Evolutionary conservation across 495 filamentous ascomycete genomes (phyloP).

Genomic region (Oidiodendron maius): DNA sequence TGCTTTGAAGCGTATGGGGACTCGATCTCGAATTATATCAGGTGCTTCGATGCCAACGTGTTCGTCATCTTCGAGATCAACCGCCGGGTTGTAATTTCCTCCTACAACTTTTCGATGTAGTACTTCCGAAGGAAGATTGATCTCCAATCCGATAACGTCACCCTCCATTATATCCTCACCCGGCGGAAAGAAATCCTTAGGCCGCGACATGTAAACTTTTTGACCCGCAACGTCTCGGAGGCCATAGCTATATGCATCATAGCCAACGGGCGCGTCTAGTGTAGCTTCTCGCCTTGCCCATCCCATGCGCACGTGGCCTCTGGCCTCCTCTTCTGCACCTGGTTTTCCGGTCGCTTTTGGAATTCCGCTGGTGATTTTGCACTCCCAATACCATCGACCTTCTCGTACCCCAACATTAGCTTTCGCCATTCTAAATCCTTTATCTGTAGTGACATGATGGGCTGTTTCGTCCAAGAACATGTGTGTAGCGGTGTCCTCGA

Average conservation of each 20-base stretch:
- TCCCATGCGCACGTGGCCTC: slow-evolving; percentile 82
- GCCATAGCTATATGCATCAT: slow-evolving; percentile 94
- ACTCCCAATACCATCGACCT: slow-evolving; percentile 91
- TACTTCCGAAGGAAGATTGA: slow-evolving; percentile 76
- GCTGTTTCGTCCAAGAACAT: slow-evolving; percentile 60
- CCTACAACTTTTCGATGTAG: slow-evolving; percentile 84
- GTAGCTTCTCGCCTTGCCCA: slow-evolving; percentile 88
- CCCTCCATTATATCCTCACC: slow-evolving; percentile 69
- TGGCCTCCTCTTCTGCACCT: slow-evolving; percentile 22
- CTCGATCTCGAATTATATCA: slow-evolving; percentile 88
- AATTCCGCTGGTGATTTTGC: slow-evolving; percentile 68
- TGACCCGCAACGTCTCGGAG: slow-evolving; percentile 84
- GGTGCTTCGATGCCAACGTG: slow-evolving; percentile 29
- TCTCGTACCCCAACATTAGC: slow-evolving; percentile 90
- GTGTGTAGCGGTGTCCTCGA: slow-evolving; percentile 82
- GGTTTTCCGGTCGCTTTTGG: slow-evolving; percentile 17
- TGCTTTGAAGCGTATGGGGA: slow-evolving; percentile 88
- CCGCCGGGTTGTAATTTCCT: slow-evolving; percentile 78
- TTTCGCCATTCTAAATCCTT: slow-evolving; percentile 76
- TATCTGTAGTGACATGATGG: slow-evolving; percentile 63
- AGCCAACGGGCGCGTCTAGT: slow-evolving; percentile 87
- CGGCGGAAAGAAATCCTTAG: slow-evolving; percentile 76
- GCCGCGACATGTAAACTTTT: slow-evolving; percentile 88
- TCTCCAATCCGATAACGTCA: slow-evolving; percentile 92
- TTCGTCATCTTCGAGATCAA: slow-evolving; percentile 60